phyloP scores from a whole-genome alignment of 2,329 filamentous ascomycete genomes.

The Microsporum canis region DNA sequence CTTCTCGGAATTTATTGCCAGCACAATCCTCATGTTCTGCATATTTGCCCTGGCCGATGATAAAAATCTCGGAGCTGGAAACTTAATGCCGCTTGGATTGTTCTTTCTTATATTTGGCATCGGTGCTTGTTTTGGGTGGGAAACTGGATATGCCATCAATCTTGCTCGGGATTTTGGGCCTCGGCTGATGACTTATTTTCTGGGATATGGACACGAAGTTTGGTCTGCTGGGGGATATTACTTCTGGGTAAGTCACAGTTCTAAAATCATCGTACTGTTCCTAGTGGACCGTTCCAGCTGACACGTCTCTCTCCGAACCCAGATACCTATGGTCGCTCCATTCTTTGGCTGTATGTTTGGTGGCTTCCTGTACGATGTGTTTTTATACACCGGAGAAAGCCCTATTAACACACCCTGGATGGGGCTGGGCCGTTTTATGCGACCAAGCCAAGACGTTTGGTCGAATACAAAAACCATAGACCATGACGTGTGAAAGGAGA shows the following conservation, averaged over 20 bases:
- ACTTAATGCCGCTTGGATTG: slow-evolving; percentile 48
- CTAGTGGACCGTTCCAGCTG: background rate
- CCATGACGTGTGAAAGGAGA: background rate
- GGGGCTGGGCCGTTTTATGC: slow-evolving; percentile 47
- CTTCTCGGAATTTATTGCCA: slow-evolving; percentile 61
- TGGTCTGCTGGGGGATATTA: slow-evolving; percentile 59
- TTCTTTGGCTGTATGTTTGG: slow-evolving; percentile 55
- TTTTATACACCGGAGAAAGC: slow-evolving; percentile 59
- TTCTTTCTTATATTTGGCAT: slow-evolving; percentile 67
- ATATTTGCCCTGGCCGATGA: slow-evolving; percentile 55
- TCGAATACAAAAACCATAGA: slow-evolving; percentile 12
- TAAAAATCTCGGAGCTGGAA: slow-evolving; percentile 42
- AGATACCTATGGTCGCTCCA: slow-evolving; percentile 62
- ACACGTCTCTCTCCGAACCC: background rate
- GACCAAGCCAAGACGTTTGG: slow-evolving; percentile 16
- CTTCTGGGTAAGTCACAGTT: slow-evolving; percentile 48
- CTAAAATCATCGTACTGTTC: background rate
- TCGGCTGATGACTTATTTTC: slow-evolving; percentile 52
- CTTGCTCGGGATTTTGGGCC: slow-evolving; percentile 62
- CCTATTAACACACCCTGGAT: slow-evolving; percentile 58
- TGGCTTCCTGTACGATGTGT: slow-evolving; percentile 55
- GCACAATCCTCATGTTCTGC: slow-evolving; percentile 56
- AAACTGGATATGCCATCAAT: slow-evolving; percentile 67
- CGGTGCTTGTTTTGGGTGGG: slow-evolving; percentile 62
- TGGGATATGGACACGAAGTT: slow-evolving; percentile 57